Evolutionary conservation across 2,329 filamentous ascomycete species (phyloP).

Genomic region (Monilinia laxa): DNA sequence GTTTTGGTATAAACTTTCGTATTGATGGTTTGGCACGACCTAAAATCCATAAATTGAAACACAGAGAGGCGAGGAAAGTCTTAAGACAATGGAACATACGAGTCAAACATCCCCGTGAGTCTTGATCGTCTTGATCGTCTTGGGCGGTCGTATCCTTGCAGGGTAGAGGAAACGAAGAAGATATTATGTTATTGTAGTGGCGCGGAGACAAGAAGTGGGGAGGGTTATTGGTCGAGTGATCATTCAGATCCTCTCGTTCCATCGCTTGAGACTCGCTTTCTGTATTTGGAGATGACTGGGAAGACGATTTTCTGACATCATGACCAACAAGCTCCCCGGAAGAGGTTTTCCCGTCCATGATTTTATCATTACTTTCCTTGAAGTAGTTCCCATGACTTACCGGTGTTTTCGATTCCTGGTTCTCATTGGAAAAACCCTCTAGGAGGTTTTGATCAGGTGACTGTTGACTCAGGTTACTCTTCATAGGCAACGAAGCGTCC

Average conservation of each 20-base stretch:
- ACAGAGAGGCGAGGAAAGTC: no score
- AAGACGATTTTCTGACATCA: not conserved
- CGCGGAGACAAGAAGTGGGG: no score
- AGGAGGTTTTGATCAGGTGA: not conserved
- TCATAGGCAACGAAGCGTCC: not conserved
- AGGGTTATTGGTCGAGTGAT: not conserved
- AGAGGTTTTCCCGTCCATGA: not conserved
- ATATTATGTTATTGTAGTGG: no score
- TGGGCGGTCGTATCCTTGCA: no score
- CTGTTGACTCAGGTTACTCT: not conserved
- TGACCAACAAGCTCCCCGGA: not conserved
- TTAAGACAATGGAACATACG: no score
- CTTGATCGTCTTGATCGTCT: not conserved
- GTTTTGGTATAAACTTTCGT: no score
- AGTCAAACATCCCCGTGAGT: not conserved
- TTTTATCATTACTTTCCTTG: not conserved
- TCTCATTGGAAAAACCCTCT: not conserved
- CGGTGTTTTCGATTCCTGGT: not conserved
- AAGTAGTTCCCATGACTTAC: not conserved
- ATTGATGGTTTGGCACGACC: no score
- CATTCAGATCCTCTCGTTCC: not conserved
- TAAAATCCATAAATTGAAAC: no score
- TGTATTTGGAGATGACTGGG: not conserved
- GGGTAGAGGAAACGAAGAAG: no score
- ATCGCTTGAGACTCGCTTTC: not conserved